phyloP scores from a whole-genome alignment of 1,284 basidiomycete genomes.

The Pseudozyma hubeiensis region DNA sequence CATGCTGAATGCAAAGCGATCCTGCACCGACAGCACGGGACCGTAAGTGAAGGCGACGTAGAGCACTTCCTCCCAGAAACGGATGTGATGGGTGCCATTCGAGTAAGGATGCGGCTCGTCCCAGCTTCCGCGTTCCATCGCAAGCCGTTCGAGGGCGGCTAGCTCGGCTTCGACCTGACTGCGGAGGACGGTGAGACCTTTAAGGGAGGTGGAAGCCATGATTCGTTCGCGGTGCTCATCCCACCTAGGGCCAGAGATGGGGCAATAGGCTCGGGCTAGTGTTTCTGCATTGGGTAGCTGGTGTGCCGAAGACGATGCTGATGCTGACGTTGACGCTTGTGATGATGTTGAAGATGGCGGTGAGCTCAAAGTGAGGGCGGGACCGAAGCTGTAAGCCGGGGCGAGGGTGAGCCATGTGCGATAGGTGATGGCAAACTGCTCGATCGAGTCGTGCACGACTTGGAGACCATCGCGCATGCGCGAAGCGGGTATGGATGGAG shows the following conservation, averaged over 20 bases:
- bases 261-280: slow-evolving; percentile 29
- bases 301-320: not conserved
- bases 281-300: slow-evolving; percentile 23
- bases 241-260: slow-evolving; percentile 40
- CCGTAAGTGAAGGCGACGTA: slow-evolving; percentile 37
- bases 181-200: slow-evolving; percentile 39
- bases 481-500: slow-evolving; percentile 33
- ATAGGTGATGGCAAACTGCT: slow-evolving; percentile 29
- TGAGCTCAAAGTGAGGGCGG: slow-evolving; percentile 8
- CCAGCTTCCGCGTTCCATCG: slow-evolving; percentile 30
- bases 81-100: slow-evolving; percentile 52
- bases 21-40: slow-evolving; percentile 42
- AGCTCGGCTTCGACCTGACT: slow-evolving; percentile 44
- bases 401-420: slow-evolving; percentile 37
- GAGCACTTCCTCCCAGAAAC: slow-evolving; percentile 51
- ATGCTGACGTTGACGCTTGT: not conserved
- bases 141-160: slow-evolving; percentile 25
- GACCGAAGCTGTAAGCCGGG: slow-evolving; percentile 38
- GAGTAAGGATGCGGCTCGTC: slow-evolving; percentile 45
- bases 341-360: slow-evolving; percentile 1
- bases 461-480: slow-evolving; percentile 32
- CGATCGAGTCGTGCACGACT: slow-evolving; percentile 33
- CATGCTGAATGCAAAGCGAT: slow-evolving; percentile 38
- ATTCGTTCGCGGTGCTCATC: slow-evolving; percentile 41
- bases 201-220: slow-evolving; percentile 38